These are phyloP conservation scores for Laburnicola sp. DNA, from an alignment of 2,329 filamentous ascomycete genomes.

Conservation along the genomic window DNA sequence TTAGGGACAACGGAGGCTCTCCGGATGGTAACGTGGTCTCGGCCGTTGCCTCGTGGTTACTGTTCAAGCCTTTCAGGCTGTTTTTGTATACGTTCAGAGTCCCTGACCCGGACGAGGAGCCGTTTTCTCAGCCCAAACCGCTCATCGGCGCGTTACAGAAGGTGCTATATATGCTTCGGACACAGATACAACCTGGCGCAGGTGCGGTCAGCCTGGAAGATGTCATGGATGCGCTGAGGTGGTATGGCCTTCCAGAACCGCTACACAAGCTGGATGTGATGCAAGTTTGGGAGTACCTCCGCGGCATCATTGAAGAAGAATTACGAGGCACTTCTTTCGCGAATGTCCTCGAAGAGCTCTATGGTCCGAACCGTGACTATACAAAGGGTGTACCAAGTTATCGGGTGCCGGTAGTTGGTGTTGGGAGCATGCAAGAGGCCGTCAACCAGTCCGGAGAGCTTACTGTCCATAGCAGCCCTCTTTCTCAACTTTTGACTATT, in stretches of 20 bases:
- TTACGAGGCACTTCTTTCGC: slow-evolving; percentile 50
- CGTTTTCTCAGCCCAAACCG: slow-evolving; percentile 54
- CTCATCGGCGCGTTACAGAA: slow-evolving; percentile 56
- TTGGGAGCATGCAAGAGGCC: slow-evolving; percentile 48
- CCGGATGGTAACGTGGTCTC: slow-evolving; percentile 53
- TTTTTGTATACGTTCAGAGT: slow-evolving; percentile 56
- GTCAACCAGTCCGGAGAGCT: slow-evolving; percentile 40
- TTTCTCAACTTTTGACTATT: slow-evolving; percentile 57
- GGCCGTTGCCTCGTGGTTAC: slow-evolving; percentile 61
- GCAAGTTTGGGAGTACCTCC: slow-evolving; percentile 59
- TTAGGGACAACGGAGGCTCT: slow-evolving; percentile 34
- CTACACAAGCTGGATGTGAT: slow-evolving; percentile 55
- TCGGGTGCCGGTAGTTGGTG: slow-evolving; percentile 40
- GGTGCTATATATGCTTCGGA: slow-evolving; percentile 55
- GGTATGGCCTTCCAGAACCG: slow-evolving; percentile 45
- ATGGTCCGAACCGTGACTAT: slow-evolving; percentile 47
- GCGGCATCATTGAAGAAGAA: slow-evolving; percentile 57
- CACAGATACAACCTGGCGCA: slow-evolving; percentile 44
- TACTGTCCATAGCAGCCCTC: slow-evolving; percentile 23
- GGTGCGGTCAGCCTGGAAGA: slow-evolving; percentile 40
- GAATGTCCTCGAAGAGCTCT: slow-evolving; percentile 50
- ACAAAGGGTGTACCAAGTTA: slow-evolving; percentile 41
- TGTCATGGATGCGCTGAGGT: slow-evolving; percentile 44
- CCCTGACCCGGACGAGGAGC: slow-evolving; percentile 52
- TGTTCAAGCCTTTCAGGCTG: slow-evolving; percentile 62